phyloP scores from a whole-genome alignment of 2,329 filamentous ascomycete genomes.

The Sclerotinia sclerotiorum region DNA sequence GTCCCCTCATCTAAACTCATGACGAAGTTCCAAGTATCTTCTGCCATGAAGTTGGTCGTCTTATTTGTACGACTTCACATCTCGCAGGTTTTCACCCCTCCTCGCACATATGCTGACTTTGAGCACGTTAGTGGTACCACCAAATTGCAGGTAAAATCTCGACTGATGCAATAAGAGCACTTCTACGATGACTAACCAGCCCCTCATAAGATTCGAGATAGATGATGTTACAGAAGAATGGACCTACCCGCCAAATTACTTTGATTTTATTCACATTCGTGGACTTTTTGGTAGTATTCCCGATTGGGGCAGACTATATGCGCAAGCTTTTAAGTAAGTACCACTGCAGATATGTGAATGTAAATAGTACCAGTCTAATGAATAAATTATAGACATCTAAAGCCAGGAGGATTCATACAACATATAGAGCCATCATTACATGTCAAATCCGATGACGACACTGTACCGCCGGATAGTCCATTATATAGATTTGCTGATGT shows the following conservation, averaged over 20 bases:
- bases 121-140: constrained; percentile 47
- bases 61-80: not conserved
- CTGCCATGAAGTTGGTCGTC: no score
- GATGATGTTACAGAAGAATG: constrained; percentile 56
- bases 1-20: no score
- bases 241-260: constrained; percentile 48
- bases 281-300: constrained; percentile 57
- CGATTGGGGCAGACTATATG: constrained; percentile 56
- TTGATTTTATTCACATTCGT: constrained; percentile 61
- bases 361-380: not conserved
- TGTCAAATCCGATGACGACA: constrained; percentile 48
- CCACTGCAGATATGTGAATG: not conserved
- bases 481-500: constrained; percentile 45
- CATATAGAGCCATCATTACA: constrained; percentile 36
- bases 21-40: not conserved
- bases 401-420: constrained; percentile 43
- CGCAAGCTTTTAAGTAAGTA: constrained; percentile 49
- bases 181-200: not conserved
- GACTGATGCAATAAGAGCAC: not conserved
- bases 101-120: not conserved
- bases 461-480: constrained; percentile 44
- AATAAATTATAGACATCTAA: constrained; percentile 37
- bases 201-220: constrained; percentile 53
- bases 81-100: not conserved
- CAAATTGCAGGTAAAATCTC: constrained; percentile 48